phyloP scores from a whole-genome alignment of 805 yeast species.

The Diddensiella transvaalensis region DNA sequence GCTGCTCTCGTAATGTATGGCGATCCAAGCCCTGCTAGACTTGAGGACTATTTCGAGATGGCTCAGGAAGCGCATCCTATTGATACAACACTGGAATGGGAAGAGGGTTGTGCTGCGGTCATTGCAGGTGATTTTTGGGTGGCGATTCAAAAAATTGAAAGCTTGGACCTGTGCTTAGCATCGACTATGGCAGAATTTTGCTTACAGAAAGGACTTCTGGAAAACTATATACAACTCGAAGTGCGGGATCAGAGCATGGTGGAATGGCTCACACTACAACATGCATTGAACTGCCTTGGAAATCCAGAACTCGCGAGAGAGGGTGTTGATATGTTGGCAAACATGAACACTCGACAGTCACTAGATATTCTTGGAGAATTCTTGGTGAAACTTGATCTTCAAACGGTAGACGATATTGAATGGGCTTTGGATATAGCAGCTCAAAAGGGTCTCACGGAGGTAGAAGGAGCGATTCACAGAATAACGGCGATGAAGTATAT shows the following conservation, averaged over 20 bases:
- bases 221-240: conserved; percentile 21
- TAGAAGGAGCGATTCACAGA: conserved; percentile 7
- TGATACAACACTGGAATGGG: conserved; percentile 28
- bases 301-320: conserved; percentile 19
- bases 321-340: conserved; percentile 28
- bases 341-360: conserved; percentile 21
- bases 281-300: conserved; percentile 26
- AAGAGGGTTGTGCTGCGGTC: conserved; percentile 30
- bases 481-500: conserved; percentile 16
- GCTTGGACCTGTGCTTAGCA: conserved; percentile 29
- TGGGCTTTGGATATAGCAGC: conserved; percentile 14
- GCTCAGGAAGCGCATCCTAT: conserved; percentile 25
- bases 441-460: conserved; percentile 6
- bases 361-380: conserved; percentile 18
- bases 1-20: conserved; percentile 29
- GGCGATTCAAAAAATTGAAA: conserved; percentile 24
- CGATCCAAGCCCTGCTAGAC: conserved; percentile 29
- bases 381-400: conserved; percentile 8
- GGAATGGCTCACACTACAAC: conserved; percentile 27
- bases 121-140: conserved; percentile 26
- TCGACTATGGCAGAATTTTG: conserved; percentile 31
- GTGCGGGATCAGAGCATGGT: conserved; percentile 13
- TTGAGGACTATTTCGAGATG: conserved; percentile 27
- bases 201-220: conserved; percentile 27
- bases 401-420: conserved; percentile 16